phyloP scores from a whole-genome alignment of 441 rosid genomes.

The Erodium texanum region DNA sequence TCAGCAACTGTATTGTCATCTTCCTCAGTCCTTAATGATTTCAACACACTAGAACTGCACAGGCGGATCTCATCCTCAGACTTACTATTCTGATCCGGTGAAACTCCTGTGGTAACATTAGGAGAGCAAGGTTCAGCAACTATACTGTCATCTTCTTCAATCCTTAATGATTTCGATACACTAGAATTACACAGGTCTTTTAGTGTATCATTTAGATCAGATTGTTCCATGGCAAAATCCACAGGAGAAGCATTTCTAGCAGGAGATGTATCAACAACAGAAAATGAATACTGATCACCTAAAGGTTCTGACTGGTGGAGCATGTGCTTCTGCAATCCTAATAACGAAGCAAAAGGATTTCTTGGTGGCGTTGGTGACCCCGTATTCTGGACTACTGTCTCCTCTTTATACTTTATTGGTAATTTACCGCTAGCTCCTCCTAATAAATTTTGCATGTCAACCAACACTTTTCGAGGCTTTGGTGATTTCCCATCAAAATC shows the following conservation, averaged over 20 bases:
- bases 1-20: neutral
- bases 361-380: constrained; percentile 37
- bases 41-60: neutral
- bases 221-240: constrained; percentile 17
- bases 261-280: constrained; percentile 27
- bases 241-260: constrained; percentile 19
- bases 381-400: constrained; percentile 16
- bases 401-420: constrained; percentile 18
- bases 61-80: constrained; percentile 16
- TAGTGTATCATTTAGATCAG: constrained; percentile 22
- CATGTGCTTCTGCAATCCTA: constrained; percentile 30
- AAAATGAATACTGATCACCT: constrained; percentile 34
- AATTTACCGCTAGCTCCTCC: constrained; percentile 28
- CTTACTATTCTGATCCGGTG: constrained; percentile 19
- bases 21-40: neutral
- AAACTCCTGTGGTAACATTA: constrained; percentile 19
- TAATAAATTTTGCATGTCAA: constrained; percentile 45
- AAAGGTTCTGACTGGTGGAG: constrained; percentile 24
- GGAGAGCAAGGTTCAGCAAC: constrained; percentile 18
- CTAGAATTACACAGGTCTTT: constrained; percentile 17
- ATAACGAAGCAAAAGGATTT: constrained; percentile 38
- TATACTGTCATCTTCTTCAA: constrained; percentile 25
- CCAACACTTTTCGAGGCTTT: constrained; percentile 36
- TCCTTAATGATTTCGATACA: constrained; percentile 18
- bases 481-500: constrained; percentile 28